These are phyloP conservation scores for Teunomyces tritomae DNA, from an alignment of 805 yeast genomes.

Conservation along the genomic window DNA sequence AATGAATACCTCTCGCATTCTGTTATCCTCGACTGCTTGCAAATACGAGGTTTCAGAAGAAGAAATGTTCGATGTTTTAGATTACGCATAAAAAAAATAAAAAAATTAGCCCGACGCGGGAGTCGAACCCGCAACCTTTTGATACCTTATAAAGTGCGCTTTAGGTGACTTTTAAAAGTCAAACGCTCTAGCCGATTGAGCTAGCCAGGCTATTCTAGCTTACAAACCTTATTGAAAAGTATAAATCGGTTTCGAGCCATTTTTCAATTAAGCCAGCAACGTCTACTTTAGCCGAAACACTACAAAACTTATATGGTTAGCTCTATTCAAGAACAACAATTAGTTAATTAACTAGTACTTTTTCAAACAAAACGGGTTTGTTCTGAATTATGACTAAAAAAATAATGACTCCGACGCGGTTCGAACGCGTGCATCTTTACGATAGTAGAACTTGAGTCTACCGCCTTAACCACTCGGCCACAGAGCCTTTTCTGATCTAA, in stretches of 20 bases:
- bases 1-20: not conserved
- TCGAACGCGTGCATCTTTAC: conserved; percentile 5
- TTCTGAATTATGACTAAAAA: too few relatives aligned
- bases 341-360: too few relatives aligned
- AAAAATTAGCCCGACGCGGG: conserved; percentile 6
- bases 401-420: conserved; percentile 3
- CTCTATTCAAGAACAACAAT: too few relatives aligned
- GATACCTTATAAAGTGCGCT: conserved; percentile 6
- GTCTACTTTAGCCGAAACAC: too few relatives aligned
- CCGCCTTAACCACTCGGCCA: conserved; percentile 5
- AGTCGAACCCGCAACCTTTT: conserved; percentile 5
- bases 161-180: conserved; percentile 8
- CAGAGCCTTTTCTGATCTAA: not conserved
- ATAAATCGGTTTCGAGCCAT: not conserved
- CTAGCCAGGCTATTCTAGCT: conserved; percentile 22
- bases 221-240: not conserved
- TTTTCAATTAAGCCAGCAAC: not conserved
- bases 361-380: too few relatives aligned
- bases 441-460: conserved; percentile 4
- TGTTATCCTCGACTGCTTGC: not conserved
- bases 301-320: too few relatives aligned
- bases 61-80: not conserved
- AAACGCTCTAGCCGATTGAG: conserved; percentile 13
- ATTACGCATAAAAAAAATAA: not conserved
- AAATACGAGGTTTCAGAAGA: not conserved